Evolutionary conservation across 768 basidiomycete genomes (phyloP).

Genomic region (Mycena albidolilacea): DNA sequence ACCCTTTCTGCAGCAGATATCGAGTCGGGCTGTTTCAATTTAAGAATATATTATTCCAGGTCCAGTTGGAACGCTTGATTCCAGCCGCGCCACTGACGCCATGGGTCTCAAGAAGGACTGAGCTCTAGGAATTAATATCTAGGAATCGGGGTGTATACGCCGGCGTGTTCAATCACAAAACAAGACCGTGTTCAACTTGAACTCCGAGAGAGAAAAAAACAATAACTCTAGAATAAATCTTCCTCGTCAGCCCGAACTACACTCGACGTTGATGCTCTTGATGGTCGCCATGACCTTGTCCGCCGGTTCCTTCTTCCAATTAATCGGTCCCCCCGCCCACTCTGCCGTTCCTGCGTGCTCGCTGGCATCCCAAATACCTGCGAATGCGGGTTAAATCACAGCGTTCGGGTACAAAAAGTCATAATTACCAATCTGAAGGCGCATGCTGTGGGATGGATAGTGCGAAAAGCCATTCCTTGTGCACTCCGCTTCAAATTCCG

Average conservation of each 20-base stretch:
- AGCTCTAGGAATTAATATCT: too few species aligned
- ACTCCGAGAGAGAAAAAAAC: background rate
- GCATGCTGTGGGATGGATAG: constrained; percentile 54
- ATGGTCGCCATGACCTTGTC: constrained; percentile 50
- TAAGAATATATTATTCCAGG: too few species aligned
- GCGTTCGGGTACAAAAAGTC: background rate
- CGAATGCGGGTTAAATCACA: background rate
- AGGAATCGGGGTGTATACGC: too few species aligned
- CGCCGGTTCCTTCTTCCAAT: constrained; percentile 54
- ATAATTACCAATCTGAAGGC: constrained; percentile 59
- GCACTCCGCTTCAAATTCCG: constrained; percentile 47
- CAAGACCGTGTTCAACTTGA: background rate
- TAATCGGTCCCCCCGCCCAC: constrained; percentile 61
- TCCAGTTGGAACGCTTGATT: too few species aligned
- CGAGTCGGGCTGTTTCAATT: too few species aligned
- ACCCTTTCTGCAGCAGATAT: too few species aligned
- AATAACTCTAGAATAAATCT: background rate
- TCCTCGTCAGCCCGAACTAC: constrained; percentile 24
- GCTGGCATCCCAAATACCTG: constrained; percentile 62
- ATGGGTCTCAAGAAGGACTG: too few species aligned
- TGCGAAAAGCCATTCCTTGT: constrained; percentile 50
- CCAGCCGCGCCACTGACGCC: too few species aligned
- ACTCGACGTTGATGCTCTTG: constrained; percentile 56
- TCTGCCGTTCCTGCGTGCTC: constrained; percentile 55
- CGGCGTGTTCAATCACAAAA: background rate